Evolutionary conservation across 2,329 filamentous ascomycete genomes (phyloP).

Genomic region (Colletotrichum camelliae): DNA sequence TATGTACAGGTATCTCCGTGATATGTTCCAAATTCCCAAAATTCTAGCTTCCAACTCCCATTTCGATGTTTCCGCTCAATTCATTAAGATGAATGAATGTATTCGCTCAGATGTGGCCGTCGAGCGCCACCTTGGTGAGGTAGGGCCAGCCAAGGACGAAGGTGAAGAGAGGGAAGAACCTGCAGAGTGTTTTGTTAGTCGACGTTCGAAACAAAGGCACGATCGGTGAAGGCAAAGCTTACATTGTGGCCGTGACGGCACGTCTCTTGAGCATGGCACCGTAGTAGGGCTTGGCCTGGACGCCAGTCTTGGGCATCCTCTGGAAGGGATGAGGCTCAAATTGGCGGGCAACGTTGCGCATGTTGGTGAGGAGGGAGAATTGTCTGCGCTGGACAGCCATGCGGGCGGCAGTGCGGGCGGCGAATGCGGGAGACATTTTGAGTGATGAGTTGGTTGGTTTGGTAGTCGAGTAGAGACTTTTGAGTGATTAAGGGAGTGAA

Average conservation of each 20-base stretch:
- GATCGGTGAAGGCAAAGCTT: slow-evolving; percentile 23
- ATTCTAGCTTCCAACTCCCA: background rate
- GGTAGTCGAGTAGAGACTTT: background rate
- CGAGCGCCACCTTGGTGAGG: background rate
- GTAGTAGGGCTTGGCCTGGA: slow-evolving; percentile 40
- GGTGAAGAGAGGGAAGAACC: background rate
- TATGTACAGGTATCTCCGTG: slow-evolving; percentile 19
- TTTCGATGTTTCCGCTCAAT: background rate
- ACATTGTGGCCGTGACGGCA: slow-evolving; percentile 36
- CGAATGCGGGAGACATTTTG: slow-evolving; percentile 37
- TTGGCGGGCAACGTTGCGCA: slow-evolving; percentile 39
- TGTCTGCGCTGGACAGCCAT: slow-evolving; percentile 29
- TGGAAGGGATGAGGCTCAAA: slow-evolving; percentile 44
- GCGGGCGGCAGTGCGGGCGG: slow-evolving; percentile 34
- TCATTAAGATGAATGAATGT: background rate
- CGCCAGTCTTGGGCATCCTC: slow-evolving; percentile 34
- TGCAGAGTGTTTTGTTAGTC: background rate
- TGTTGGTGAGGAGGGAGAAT: slow-evolving; percentile 40
- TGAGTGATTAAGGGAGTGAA: slow-evolving; percentile 11
- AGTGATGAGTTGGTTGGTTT: slow-evolving; percentile 17
- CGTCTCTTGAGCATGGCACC: slow-evolving; percentile 36
- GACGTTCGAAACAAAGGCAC: background rate
- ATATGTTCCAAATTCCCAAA: slow-evolving; percentile 1
- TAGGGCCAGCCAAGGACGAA: slow-evolving; percentile 23
- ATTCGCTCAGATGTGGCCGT: slow-evolving; percentile 9